Evolutionary conservation across 192 early-diverging fungal genomes (phyloP).

Genomic region (Umbelopsis sp.): DNA sequence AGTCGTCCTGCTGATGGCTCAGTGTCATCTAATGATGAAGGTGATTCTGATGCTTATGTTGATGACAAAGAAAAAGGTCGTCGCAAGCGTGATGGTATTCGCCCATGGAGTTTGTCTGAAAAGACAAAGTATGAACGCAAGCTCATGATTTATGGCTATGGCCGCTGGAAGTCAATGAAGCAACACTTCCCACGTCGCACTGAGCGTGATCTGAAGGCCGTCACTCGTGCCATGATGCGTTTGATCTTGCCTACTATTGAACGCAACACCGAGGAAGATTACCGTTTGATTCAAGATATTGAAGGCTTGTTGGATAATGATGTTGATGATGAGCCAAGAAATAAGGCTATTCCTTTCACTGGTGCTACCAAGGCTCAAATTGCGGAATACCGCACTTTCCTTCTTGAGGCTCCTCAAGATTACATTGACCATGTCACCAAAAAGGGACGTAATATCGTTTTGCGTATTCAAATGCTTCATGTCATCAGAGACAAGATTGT

Average conservation of each 20-base stretch:
- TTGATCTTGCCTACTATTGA: slow-evolving; percentile 53
- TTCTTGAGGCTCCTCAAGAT: slow-evolving; percentile 71
- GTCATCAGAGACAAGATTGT: slow-evolving; percentile 71
- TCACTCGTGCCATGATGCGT: slow-evolving; percentile 54
- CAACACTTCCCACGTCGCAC: slow-evolving; percentile 58
- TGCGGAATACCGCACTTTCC: slow-evolving; percentile 69
- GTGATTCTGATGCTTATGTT: slow-evolving; percentile 51
- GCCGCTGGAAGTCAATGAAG: slow-evolving; percentile 67
- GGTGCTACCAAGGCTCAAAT: slow-evolving; percentile 68
- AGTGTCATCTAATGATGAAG: slow-evolving; percentile 49
- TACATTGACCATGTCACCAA: slow-evolving; percentile 74
- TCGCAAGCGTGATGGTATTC: slow-evolving; percentile 44
- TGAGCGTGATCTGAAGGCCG: slow-evolving; percentile 60
- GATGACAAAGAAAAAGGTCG: slow-evolving; percentile 39
- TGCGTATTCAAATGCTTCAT: slow-evolving; percentile 76
- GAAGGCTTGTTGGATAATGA: slow-evolving; percentile 49
- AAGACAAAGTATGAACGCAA: slow-evolving; percentile 61
- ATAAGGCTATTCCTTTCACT: slow-evolving; percentile 61
- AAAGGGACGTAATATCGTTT: slow-evolving; percentile 69
- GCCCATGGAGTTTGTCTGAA: slow-evolving; percentile 57
- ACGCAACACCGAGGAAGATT: slow-evolving; percentile 55
- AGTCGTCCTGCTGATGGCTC: slow-evolving; percentile 40
- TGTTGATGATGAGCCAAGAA: slow-evolving; percentile 48
- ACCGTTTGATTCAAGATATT: slow-evolving; percentile 65
- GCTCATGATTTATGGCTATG: slow-evolving; percentile 66